A percentile compares a stretch with the other conserved stretches of the same genome.
phyloP scores from a whole-genome alignment of 208 protist genomes.

The Leishmania braziliensis region DNA sequence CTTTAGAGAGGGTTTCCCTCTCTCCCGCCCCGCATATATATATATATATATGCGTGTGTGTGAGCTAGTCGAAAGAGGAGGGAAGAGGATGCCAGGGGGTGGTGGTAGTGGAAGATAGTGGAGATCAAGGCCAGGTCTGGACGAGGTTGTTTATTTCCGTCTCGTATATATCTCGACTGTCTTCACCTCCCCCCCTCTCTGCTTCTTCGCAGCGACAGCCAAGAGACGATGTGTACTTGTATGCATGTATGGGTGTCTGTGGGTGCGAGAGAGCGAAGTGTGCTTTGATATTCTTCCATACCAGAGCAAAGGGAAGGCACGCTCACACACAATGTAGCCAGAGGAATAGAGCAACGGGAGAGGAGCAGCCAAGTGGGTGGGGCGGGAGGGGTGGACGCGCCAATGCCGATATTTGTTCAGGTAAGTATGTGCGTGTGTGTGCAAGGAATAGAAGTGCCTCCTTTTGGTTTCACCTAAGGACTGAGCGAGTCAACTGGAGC shows the following conservation, averaged over 20 bases:
- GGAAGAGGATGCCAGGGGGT: neutral
- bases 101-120: neutral
- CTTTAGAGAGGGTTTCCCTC: constrained; percentile 19
- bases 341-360: neutral
- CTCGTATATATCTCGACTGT: neutral
- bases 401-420: neutral
- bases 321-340: neutral
- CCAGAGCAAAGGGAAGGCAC: neutral
- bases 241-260: neutral
- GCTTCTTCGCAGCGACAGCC: neutral
- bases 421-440: neutral
- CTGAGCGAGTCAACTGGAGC: neutral
- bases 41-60: neutral
- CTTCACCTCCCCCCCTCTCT: neutral
- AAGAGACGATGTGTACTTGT: constrained; percentile 1
- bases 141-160: neutral
- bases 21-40: too few relatives aligned
- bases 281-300: neutral
- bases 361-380: neutral
- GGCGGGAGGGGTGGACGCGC: neutral
- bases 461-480: neutral
- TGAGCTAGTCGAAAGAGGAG: constrained; percentile 2
- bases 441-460: neutral
- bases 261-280: neutral
- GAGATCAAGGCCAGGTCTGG: neutral